These are phyloP conservation scores for Podaxis pistillaris DNA, from an alignment of 768 basidiomycete genomes.

Conservation along the genomic window DNA sequence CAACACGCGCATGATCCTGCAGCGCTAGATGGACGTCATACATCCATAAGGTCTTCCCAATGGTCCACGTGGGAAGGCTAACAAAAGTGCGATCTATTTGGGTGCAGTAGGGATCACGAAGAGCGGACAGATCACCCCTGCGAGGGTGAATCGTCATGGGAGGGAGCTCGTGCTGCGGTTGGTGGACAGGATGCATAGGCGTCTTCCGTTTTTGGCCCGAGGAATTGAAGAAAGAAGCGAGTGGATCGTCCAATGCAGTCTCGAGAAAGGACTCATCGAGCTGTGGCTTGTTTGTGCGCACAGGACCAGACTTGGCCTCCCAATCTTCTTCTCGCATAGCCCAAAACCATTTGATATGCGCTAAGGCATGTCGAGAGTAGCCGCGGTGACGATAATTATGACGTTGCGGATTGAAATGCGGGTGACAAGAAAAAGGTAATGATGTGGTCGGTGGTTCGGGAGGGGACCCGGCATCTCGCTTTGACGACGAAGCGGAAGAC, in stretches of 20 bases:
- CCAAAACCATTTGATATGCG: conserved; percentile 66
- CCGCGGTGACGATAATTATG: conserved; percentile 57
- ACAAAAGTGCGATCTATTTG: conserved; percentile 61
- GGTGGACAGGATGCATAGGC: conserved; percentile 5
- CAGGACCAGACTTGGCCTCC: conserved; percentile 25
- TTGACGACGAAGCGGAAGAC: conserved; percentile 12
- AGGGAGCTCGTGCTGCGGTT: conserved; percentile 20
- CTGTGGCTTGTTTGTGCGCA: conserved; percentile 14
- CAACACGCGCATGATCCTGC: conserved; percentile 14
- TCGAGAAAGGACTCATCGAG: conserved; percentile 8
- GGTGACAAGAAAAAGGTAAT: background rate
- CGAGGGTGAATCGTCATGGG: conserved; percentile 55
- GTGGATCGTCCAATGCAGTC: conserved; percentile 8
- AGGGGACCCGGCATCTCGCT: background rate
- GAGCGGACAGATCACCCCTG: conserved; percentile 55
- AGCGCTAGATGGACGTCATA: conserved; percentile 48
- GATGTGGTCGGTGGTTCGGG: conserved; percentile 37
- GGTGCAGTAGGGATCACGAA: conserved; percentile 56
- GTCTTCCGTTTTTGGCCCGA: background rate
- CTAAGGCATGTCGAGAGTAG: conserved; percentile 58
- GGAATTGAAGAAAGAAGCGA: background rate
- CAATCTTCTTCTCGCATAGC: conserved; percentile 51
- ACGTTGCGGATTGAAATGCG: conserved; percentile 24
- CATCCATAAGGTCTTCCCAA: conserved; percentile 64
- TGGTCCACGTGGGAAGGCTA: conserved; percentile 59